A percentile compares a stretch with the other conserved stretches of the same genome.
phyloP scores from a whole-genome alignment of 306 rosid genomes.

The Prinsepia uniflora region DNA sequence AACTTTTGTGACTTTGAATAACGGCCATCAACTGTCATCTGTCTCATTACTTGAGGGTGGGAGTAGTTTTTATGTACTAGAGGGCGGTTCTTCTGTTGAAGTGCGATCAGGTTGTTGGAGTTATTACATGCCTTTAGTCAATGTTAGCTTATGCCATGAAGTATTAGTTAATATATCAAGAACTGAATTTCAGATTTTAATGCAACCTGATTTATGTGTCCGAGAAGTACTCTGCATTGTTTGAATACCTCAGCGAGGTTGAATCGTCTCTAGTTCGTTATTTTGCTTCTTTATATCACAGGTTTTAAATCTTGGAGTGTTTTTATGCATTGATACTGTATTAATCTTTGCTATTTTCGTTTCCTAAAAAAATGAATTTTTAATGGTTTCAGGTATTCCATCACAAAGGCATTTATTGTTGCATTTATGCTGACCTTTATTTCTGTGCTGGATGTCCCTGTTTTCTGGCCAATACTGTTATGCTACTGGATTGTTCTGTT shows the following conservation, averaged over 20 bases:
- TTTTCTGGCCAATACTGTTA: constrained; percentile 71
- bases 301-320: neutral
- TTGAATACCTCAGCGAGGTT: neutral
- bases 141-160: neutral
- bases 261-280: neutral
- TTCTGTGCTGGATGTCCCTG: constrained; percentile 61
- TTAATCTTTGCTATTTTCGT: neutral
- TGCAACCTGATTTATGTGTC: neutral
- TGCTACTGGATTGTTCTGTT: constrained; percentile 69
- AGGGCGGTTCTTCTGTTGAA: neutral
- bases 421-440: constrained; percentile 61
- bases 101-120: neutral
- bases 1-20: neutral
- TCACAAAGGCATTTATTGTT: constrained; percentile 56
- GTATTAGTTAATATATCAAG: neutral
- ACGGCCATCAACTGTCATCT: neutral
- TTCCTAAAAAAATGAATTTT: neutral
- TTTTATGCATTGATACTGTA: neutral
- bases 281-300: neutral
- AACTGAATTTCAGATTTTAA: neutral
- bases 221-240: neutral
- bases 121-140: neutral
- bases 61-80: neutral
- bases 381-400: constrained; percentile 54
- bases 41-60: neutral